Evolutionary conservation across 2,329 filamentous ascomycete species (phyloP), one percentile per base, ranked within the genome.

Genomic region (Pseudocercospora macadamiae): DNA sequence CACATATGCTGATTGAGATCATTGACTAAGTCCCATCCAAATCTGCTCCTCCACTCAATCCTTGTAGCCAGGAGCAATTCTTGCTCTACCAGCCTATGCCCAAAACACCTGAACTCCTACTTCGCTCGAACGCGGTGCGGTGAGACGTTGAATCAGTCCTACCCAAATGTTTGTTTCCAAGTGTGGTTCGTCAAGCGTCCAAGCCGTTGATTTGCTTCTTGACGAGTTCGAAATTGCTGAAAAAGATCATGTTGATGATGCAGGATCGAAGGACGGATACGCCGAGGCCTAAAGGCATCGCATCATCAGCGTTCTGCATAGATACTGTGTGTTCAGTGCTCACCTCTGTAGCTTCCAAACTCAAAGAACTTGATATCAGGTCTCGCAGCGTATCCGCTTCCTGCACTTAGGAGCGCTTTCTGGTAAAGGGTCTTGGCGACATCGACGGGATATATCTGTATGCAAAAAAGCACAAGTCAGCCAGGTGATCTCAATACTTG

Each of bases 381-480:
- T 19, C 77, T 71, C 16, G 67, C 66, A 5, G 64, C 66, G 8
- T 75, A 71, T 44, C 86, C 83, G 14, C 52, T 55, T 26, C 87
- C 84, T n/a, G 86, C 86, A 60, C 89, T 85, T 23, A 95, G 82
- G 42, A 90, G 88, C 66, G 92, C 91, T 47, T 90, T 86, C 72
- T 96, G 91, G 71, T 93, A 96, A 59, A 91, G 89, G 68, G 88
- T 91, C 77, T 95, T 95, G 51, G 89, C 89, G 5, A 89, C 91
- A 73, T 95, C 90, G 64, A 93, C 89, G 3, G 80, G 79, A 61
- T 82, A 83, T 52, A 82, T 82, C 79, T 80, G 59, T 19, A 18
- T 3, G 1, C 16, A 30, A 54, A 23, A 21, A 10, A 54, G 21
- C 23, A 21, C 8, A 23, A 18, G 52, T 59, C 52, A 59, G 55